Conservation (phyloP, 2,329 filamentous ascomycete genomes). For the Pseudopithomyces maydicus region DNA sequence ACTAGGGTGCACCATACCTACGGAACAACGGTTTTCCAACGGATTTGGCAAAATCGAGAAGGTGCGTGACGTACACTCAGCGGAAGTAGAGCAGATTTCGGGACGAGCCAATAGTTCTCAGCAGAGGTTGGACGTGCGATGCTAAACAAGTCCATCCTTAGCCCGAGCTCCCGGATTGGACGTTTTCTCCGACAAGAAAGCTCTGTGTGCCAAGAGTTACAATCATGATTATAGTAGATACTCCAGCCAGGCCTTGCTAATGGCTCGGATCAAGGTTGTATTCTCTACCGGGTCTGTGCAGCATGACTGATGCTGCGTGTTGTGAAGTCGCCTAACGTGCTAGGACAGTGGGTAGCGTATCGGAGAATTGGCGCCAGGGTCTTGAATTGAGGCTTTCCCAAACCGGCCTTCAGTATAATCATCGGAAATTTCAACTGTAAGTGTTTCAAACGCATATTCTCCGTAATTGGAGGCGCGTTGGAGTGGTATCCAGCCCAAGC, state of each 20-base stretch:
- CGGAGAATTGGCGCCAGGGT: conserved; percentile 3
- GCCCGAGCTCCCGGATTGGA: too few species aligned
- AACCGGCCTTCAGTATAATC: not conserved
- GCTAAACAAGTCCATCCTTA: too few species aligned
- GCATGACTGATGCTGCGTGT: not conserved
- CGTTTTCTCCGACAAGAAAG: too few species aligned
- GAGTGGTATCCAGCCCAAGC: not conserved
- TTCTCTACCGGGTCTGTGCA: too few species aligned
- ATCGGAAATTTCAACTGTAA: conserved; percentile 6
- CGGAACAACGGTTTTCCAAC: not conserved
- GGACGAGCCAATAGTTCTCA: not conserved
- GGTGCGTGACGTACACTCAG: not conserved
- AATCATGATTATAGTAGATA: too few species aligned
- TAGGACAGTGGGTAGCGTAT: conserved; percentile 1
- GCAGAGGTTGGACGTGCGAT: not conserved
- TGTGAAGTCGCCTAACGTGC: not conserved
- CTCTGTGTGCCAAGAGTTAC: not conserved
- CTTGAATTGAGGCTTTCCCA: conserved; percentile 2
- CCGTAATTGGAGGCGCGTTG: not conserved
- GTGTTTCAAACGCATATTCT: not conserved
- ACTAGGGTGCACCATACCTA: not conserved
- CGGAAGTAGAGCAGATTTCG: conserved; percentile 1
- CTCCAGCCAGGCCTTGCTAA: too few species aligned
- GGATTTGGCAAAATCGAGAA: not conserved
- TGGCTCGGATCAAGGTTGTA: too few species aligned